Conservation (phyloP, 2,329 filamentous ascomycete genomes). For the Alternaria viburni region DNA sequence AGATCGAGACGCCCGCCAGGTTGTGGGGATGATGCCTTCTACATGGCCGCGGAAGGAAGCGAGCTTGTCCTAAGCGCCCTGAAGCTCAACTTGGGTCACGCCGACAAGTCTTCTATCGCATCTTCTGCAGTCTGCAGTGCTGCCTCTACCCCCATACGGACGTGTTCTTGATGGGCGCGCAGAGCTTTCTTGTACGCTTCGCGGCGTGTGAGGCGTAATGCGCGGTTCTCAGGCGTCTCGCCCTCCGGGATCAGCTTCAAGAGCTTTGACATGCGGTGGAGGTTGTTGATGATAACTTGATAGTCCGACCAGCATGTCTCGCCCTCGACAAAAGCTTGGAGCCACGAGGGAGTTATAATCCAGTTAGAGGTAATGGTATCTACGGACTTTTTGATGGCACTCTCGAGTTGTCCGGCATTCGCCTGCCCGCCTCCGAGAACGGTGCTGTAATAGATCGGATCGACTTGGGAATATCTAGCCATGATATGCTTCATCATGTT, state of each 20-base stretch:
- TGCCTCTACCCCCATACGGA: not conserved
- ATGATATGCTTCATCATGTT: too few species aligned
- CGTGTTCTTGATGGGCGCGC: not conserved
- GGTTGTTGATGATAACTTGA: not conserved
- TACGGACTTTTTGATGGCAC: not conserved
- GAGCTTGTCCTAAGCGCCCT: not conserved
- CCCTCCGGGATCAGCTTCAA: not conserved
- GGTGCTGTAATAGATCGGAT: too few species aligned
- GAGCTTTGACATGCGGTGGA: not conserved
- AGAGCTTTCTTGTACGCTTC: not conserved
- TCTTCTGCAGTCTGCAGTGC: not conserved
- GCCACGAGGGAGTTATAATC: not conserved
- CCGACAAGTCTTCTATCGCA: not conserved
- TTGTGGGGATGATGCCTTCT: not conserved
- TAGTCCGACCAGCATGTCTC: not conserved
- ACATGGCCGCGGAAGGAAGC: not conserved
- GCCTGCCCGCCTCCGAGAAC: too few species aligned
- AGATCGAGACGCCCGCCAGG: too few species aligned
- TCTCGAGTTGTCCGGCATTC: not conserved
- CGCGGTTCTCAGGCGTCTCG: not conserved
- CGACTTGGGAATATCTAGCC: too few species aligned
- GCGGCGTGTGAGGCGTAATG: not conserved
- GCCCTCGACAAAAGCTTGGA: not conserved
- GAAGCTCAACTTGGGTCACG: not conserved
- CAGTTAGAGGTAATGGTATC: not conserved